Evolutionary conservation across 2,329 filamentous ascomycete genomes (phyloP).

Genomic region (Aspergillus bombycis): DNA sequence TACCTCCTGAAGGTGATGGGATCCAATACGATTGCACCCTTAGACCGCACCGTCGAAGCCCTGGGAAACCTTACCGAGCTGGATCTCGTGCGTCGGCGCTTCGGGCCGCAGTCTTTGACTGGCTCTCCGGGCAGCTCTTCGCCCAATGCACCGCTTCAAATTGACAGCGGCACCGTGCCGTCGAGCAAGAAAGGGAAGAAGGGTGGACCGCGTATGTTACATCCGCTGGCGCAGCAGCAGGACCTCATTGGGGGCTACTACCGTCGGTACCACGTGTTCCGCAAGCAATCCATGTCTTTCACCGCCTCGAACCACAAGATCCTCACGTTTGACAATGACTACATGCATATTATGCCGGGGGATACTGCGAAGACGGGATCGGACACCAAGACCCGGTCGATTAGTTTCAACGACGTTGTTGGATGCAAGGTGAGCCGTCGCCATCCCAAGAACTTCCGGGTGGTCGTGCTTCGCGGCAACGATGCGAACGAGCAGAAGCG

Average conservation of each 20-base stretch:
- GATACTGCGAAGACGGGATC: constrained; percentile 58
- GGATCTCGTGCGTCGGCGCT: constrained; percentile 64
- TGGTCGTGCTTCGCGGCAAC: constrained; percentile 62
- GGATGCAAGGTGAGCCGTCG: constrained; percentile 67
- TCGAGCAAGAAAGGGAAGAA: constrained; percentile 49
- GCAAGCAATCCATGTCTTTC: constrained; percentile 68
- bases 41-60: constrained; percentile 67
- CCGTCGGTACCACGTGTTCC: constrained; percentile 65
- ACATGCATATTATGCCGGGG: constrained; percentile 66
- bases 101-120: constrained; percentile 59
- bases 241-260: constrained; percentile 55
- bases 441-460: constrained; percentile 65
- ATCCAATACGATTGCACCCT: constrained; percentile 64
- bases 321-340: constrained; percentile 66
- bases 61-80: constrained; percentile 63
- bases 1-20: constrained; percentile 66
- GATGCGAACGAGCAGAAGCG: constrained; percentile 67
- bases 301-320: constrained; percentile 63
- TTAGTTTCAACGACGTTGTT: constrained; percentile 66
- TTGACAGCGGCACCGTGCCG: constrained; percentile 41
- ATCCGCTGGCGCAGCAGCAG: constrained; percentile 52
- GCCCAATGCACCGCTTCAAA: constrained; percentile 66
- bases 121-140: constrained; percentile 65
- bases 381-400: constrained; percentile 61
- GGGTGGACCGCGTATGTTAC: constrained; percentile 44